Base-by-base conservation (phyloP, 306 rosid genomes). In the Corylus avellana region DNA sequence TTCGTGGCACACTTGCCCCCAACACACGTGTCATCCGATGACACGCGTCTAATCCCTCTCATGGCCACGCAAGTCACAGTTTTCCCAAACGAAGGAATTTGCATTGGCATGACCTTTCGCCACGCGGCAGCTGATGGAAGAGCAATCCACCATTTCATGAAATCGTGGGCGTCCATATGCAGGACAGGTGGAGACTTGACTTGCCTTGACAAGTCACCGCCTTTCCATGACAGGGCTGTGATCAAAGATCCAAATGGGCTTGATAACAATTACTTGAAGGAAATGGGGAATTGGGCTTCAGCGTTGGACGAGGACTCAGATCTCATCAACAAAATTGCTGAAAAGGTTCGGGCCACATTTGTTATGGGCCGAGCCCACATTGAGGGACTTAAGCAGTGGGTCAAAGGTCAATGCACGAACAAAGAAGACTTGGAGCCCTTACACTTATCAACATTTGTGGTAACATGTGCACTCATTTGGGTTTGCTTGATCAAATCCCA, bases 131-230 rank as follows among this genome's bases (percentile, higher is more conserved):
- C 35, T 0, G 84, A 82, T 32, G 86, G 82, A 3, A 79, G n/a
- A 51, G 55, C 82, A 7, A 73, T 83, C 25, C 84, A 73, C 11
- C 84, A 76, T 69, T 86, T 86, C 69, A 73, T 86, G 39, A 82
- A 82, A 48, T 76, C 35, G 3, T 82, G 86, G 89, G 86, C 84
- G 16, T 85, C 76, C 67, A 7, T 80, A n/a, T 83, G 83, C 8
- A 80, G 53, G 44, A 14, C 25, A 14, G 77, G 2, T 14, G 83
- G 81, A 44, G 63, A 64, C 14, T 35, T 44, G 44, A 10, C 42
- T 62, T 68, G 73, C 53, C 17, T 57, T 74, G 50, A 47, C 46
- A 12, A 46, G 4, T 16, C 59, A 48, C 77, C 82, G 5, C 88
- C 88, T n/a, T 46, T 56, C 11, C 83, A 77, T 27, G 48, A 75